Evolutionary conservation across 2,329 filamentous ascomycete species (phyloP), one percentile per base, ranked within the genome.

Genomic region (Exophiala xenobiotica): DNA sequence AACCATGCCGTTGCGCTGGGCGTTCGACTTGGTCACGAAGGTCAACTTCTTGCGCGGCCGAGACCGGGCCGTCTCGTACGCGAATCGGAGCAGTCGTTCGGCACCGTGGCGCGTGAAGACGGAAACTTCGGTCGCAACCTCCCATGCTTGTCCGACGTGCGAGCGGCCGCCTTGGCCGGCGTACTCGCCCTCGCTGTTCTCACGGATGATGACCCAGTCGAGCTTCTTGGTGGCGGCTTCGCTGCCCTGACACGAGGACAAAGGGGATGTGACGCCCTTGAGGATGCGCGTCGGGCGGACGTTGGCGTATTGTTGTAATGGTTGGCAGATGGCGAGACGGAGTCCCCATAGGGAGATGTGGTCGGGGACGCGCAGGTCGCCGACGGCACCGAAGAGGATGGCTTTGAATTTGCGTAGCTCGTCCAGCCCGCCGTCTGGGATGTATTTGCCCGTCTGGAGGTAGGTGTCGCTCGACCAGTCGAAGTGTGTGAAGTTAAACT

Each of bases 391-490:
- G 55, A 87, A 87, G 38, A 85, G 76, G 48, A 86, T 84, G 2
- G 84, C 83, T 62, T 87, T 80, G 58, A 84, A 82, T 47, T 72
- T 74, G 57, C 73, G 74, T 18, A 87, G 69, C 5, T 72, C 72
- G 6, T 82, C 77, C 1, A 84, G 70, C 1, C 80, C 82, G 24
- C 77, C 80, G 18, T 81, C 76, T 0, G 82, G 80, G 6, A 85
- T 83, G 62, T 85, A 87, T 58, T 79, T 76, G 1, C 85, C 85
- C 0, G 78, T 83, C 63, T 78, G 77, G 64, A 84, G 84, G 68
- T 84, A 87, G 0, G 76, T 81, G 12, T 83, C 79, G 0, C 81
- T 85, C 58, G 79, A 82, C 84, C 83, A 87, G 65, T 86, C 81
- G 60, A 79, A 85, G 58, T 82, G 70, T 35, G 75, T 76, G 62